These are phyloP conservation scores for Globisporangium nagaii DNA, from an alignment of 352 stramenopile species.

Conservation along the genomic window DNA sequence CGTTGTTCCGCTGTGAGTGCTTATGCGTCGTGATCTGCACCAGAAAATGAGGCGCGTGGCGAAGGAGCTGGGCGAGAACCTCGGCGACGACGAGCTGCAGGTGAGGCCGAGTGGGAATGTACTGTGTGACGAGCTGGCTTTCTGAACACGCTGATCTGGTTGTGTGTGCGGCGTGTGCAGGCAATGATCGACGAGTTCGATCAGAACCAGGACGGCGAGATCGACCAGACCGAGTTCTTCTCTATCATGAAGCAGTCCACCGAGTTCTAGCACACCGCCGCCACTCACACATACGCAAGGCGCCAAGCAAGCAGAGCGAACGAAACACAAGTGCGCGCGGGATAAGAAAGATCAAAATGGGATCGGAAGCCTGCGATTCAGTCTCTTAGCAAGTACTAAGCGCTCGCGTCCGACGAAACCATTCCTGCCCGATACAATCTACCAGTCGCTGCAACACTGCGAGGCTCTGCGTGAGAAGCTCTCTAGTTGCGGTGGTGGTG, in stretches of 20 bases:
- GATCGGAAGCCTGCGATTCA: slow-evolving; percentile 21
- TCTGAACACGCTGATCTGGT: neutral
- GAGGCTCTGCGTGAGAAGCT: slow-evolving; percentile 8
- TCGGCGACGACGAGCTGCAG: slow-evolving; percentile 89
- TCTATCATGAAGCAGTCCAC: slow-evolving; percentile 85
- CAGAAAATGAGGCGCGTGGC: slow-evolving; percentile 92
- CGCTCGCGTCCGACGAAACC: slow-evolving; percentile 5
- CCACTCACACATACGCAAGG: slow-evolving; percentile 4
- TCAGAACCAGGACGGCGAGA: slow-evolving; percentile 90
- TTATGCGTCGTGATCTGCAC: no score
- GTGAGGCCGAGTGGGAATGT: slow-evolving; percentile 12
- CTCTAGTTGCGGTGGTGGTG: slow-evolving; percentile 81
- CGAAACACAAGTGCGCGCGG: neutral
- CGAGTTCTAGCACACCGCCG: slow-evolving; percentile 32
- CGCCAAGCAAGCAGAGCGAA: no score
- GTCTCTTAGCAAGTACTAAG: slow-evolving; percentile 2
- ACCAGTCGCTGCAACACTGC: slow-evolving; percentile 5
- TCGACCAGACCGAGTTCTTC: slow-evolving; percentile 89
- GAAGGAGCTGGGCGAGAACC: slow-evolving; percentile 90
- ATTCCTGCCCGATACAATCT: slow-evolving; percentile 15
- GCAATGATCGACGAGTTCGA: slow-evolving; percentile 96
- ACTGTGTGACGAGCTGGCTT: no score
- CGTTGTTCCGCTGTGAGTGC: neutral
- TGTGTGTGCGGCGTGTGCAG: slow-evolving; percentile 17
- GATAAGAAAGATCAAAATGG: slow-evolving; percentile 18